phyloP scores from a whole-genome alignment of 441 rosid genomes.

The Erysimum pusillum region DNA sequence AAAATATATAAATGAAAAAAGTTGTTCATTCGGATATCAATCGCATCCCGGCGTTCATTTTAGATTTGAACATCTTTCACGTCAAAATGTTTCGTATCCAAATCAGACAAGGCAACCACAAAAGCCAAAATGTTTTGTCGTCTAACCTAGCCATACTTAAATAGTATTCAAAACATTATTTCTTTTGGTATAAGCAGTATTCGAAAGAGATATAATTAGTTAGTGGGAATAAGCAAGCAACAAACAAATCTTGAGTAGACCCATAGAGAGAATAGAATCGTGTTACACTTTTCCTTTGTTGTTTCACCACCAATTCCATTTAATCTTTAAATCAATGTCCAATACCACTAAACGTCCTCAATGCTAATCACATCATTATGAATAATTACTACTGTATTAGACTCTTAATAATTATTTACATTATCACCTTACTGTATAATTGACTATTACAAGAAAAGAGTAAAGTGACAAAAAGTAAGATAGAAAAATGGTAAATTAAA shows the following conservation, averaged over 20 bases:
- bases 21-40: conserved; percentile 12
- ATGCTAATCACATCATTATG: conserved; percentile 40
- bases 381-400: neutral
- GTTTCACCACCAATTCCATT: conserved; percentile 27
- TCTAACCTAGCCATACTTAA: conserved; percentile 10
- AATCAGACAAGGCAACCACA: conserved; percentile 35
- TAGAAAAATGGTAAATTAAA: conserved; percentile 18
- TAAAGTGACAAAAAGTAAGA: conserved; percentile 34
- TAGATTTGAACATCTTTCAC: conserved; percentile 33
- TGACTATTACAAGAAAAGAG: conserved; percentile 8
- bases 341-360: conserved; percentile 43
- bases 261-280: conserved; percentile 24
- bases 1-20: conserved; percentile 3
- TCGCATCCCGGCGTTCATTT: conserved; percentile 1
- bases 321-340: conserved; percentile 13
- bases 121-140: conserved; percentile 8
- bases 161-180: conserved; percentile 9
- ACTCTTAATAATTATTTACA: conserved; percentile 38
- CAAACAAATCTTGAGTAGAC: conserved; percentile 23
- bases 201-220: conserved; percentile 13
- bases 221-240: conserved; percentile 41
- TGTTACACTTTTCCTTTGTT: conserved; percentile 34
- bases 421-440: conserved; percentile 28
- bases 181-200: conserved; percentile 1
- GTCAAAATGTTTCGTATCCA: conserved; percentile 36